Evolutionary conservation across 2,329 filamentous ascomycete genomes (phyloP), one percentile per base, ranked within the genome.

Genomic region (Trichoderma sp.): DNA sequence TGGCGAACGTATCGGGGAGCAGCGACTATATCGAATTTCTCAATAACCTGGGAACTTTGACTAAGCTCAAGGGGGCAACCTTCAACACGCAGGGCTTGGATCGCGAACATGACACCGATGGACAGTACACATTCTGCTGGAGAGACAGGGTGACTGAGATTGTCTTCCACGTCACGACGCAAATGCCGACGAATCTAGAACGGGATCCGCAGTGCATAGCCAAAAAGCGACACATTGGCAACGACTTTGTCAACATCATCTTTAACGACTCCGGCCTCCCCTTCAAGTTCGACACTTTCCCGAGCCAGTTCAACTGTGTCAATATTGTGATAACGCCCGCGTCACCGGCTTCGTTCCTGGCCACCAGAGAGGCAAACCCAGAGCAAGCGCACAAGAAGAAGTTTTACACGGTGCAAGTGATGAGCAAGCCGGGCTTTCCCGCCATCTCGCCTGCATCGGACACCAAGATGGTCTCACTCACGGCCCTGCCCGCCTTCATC

Each of bases 221-320:
- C 75, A 99, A 99, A 81, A 99, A 99, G 78, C 85, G 88, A 3
- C 96, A 98, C 73, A 95, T 98, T 67, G 95, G 95, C 65, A 99
- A 99, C 74, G 95, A 98, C 76, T 96, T 92, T 75, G 95, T 99
- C 74, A 98, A 97, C 74, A 96, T 99, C 71, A 90, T 99, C 65
- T 99, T 96, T 83, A 99, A 99, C 75, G 92, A 96, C 72, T 97
- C 93, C 2, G 94, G 95, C n/a, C 77, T 89, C 55, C 90, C 91
- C 0, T 98, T 97, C 79, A 85, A 86, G 62, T 96, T 97, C 74
- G 87, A 97, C 74, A 97, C 92, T 0, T 96, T 99, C 71, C 92
- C 92, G 0, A 96, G 93, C 0, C 90, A 94, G 65, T 97, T 99
- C 82, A 98, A 97, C 74, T 97, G 91, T 73, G 93, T 99, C 74